Base-by-base conservation (phyloP, 2,329 filamentous ascomycete species). In the Trichocomaceae sp. region DNA sequence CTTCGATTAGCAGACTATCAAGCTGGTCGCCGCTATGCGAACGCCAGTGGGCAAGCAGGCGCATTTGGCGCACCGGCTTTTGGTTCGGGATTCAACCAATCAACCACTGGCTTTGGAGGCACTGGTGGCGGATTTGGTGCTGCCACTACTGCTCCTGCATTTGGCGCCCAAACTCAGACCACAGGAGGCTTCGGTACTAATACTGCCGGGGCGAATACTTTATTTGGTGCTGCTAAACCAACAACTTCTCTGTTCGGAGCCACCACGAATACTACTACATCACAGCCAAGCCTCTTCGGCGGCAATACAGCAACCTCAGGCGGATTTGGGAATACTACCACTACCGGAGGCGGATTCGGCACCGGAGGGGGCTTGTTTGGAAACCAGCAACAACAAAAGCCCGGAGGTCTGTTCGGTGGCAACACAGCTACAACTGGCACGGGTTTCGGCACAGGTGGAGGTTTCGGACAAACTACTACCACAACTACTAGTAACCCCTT, bases 1-100 rank as follows among this genome's bases (percentile, higher is more conserved):
- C 74, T 93, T 52, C 81, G 88, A 65, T 72, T 95, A 58, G 89
- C 84, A 46, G 93, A 99, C 71, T 99, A 99, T 69, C 82, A 85
- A 57, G 87, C 91, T 70, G 91, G 91, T 50, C 84, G 91, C 57
- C 86, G 86, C 52, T 89, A 83, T 68, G 93, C 91, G 33, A 95
- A 92, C 71, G 80, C 82, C 42, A 89, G 86, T 58, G 90, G 89
- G 29, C 87, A 90, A 61, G 77, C 83, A 47, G 90, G 90, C 56
- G 88, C 87, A 7, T 96, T 96, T 70, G 92, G 90, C 17, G 79
- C 84, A 56, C 79, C 76, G 62, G 82, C 80, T 57, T 84, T 84
- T 54, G 77, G 77, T 55, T 70, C 66, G 50, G 72, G 76, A 5
- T 78, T 78, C 57, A 76, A 72, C 29, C 73, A 75, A 52, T 46